Base-by-base conservation (phyloP, 306 rosid genomes). In the Begonia peltatifolia region DNA sequence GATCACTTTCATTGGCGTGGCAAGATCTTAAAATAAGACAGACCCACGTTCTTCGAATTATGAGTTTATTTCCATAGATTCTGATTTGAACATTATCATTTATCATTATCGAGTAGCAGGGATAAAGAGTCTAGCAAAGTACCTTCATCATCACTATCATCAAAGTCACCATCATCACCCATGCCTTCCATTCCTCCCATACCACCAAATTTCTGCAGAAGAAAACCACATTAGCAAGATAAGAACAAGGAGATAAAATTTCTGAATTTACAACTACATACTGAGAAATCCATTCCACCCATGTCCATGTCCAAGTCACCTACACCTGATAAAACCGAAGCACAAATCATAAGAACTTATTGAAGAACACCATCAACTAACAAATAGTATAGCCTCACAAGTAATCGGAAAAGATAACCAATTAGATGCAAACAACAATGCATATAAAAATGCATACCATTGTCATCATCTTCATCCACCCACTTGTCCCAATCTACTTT, bases 261-360 rank as follows among this genome's bases (percentile, higher is more conserved):
- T n/a, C 52, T 14, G 6, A 53, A 53, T 57, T 50, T 13, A 7
- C 15, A 41, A 20, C 1, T 53, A 63, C 94, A 69, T 74, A 92
- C 99, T 78, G 94, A 92, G 76, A 92, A 86, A 67, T 92, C 99
- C 99, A 92, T 92, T 44, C 93, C 99, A 56, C 88, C 94, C 68
- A 81, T 52, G 62, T 90, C 96, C 70, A 83, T 52, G 62, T 84
- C 95, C 66, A 57, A 9, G 56, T 86, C 99, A 57, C 70, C 82
- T 20, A 8, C 44, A 54, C 75, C 80, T 71, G 44, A 56, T 35
- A 59, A 62, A 68, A 68, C 56, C 25, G 46, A 43, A 58, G 12
- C 17, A 14, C 20, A 52, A 50, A 10, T 42, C 50, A 56, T 52
- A 50, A 53, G 6, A 12, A 43, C 3, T 9, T 36, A 62, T 52